These are phyloP conservation scores for Trapa incisa DNA, from an alignment of 345 rosid genomes.

Conservation along the genomic window DNA sequence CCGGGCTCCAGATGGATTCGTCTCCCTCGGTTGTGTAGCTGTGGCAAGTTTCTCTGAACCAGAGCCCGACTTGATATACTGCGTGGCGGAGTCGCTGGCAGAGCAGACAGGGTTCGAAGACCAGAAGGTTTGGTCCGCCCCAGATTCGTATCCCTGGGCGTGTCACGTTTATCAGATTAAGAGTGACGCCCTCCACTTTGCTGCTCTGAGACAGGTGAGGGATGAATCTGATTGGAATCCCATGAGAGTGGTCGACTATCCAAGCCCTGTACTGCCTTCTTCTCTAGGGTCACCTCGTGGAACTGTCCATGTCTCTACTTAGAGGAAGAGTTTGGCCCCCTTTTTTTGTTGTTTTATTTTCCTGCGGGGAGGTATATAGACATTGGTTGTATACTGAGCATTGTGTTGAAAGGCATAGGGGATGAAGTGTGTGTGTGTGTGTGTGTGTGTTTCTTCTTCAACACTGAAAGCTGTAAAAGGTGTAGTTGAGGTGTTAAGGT, in stretches of 20 bases:
- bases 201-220: conserved; percentile 53
- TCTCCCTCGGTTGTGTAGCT: conserved; percentile 65
- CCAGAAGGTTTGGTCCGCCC: conserved; percentile 74
- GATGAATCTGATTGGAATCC: conserved; percentile 76
- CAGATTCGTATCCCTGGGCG: conserved; percentile 84
- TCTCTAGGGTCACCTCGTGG: conserved; percentile 6
- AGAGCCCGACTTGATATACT: conserved; percentile 36
- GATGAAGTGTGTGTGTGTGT: too few relatives aligned
- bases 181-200: conserved; percentile 84
- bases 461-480: too few relatives aligned
- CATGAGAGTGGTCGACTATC: conserved; percentile 46
- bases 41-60: conserved; percentile 65
- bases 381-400: conserved; percentile 29
- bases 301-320: conserved; percentile 7
- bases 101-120: conserved; percentile 78
- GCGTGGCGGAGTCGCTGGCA: conserved; percentile 49
- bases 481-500: too few relatives aligned
- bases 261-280: conserved; percentile 4
- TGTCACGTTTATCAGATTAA: conserved; percentile 79
- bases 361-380: conserved; percentile 10
- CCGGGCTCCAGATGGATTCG: conserved; percentile 73
- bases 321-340: not conserved
- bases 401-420: too few relatives aligned
- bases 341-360: too few relatives aligned
- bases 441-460: too few relatives aligned